Evolutionary conservation across 495 filamentous ascomycete genomes (phyloP).

Genomic region (Penicillium samsonianum): DNA sequence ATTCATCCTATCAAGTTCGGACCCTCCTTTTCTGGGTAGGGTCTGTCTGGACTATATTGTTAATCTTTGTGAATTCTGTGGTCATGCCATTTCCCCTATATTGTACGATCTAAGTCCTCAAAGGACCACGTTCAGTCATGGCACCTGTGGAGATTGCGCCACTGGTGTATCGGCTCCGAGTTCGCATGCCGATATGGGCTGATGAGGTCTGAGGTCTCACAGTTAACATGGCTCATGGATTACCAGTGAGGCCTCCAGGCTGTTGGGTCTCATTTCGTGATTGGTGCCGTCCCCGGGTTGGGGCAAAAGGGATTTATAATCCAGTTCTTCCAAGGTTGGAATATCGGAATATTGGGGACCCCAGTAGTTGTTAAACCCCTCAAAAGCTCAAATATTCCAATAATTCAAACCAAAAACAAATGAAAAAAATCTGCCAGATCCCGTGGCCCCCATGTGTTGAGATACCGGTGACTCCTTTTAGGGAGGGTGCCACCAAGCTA

Average conservation of each 20-base stretch:
- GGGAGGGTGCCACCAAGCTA: constrained; percentile 20
- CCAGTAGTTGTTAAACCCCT: background rate
- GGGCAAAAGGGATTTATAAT: constrained; percentile 17
- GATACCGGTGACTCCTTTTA: constrained; percentile 31
- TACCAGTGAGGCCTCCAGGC: background rate
- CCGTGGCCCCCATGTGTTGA: constrained; percentile 15
- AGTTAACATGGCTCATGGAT: background rate
- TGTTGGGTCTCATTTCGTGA: background rate
- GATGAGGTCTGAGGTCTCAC: background rate
- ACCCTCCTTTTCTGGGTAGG: background rate
- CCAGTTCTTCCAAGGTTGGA: background rate
- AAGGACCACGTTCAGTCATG: background rate
- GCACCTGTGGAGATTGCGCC: constrained; percentile 1
- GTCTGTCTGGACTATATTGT: background rate
- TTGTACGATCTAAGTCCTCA: constrained; percentile 8
- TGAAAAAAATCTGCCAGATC: constrained; percentile 19
- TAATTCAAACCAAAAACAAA: background rate
- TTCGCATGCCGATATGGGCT: constrained; percentile 9
- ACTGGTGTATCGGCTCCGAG: background rate
- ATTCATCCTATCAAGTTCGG: background rate
- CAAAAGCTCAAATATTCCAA: background rate
- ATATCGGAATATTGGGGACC: background rate
- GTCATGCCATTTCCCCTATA: background rate
- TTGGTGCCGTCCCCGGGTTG: background rate
- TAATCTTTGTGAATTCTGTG: background rate